These are phyloP conservation scores for Blastobotrys attinorum DNA, from an alignment of 805 yeast species.

Conservation along the genomic window DNA sequence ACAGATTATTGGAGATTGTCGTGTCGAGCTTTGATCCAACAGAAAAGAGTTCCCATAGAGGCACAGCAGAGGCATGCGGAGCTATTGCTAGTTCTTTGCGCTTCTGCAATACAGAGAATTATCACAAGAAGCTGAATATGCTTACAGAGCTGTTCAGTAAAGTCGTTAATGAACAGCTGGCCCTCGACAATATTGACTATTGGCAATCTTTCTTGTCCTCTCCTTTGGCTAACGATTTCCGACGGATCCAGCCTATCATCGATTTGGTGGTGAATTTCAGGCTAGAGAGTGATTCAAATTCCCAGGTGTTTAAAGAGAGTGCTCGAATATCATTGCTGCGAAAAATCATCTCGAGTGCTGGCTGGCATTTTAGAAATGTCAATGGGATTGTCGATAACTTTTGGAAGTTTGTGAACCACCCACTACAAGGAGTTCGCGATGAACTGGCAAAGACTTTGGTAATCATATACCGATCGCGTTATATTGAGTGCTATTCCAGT, in stretches of 20 bases:
- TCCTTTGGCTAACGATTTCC: conserved; percentile 45
- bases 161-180: conserved; percentile 49
- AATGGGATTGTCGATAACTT: conserved; percentile 25
- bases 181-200: conserved; percentile 63
- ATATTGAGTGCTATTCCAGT: conserved; percentile 35
- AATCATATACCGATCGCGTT: conserved; percentile 36
- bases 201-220: conserved; percentile 76
- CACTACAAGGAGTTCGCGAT: conserved; percentile 64
- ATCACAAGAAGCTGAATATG: conserved; percentile 11
- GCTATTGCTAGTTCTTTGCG: conserved; percentile 44
- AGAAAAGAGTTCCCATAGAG: conserved; percentile 72
- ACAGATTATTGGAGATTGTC: conserved; percentile 47
- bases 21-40: conserved; percentile 46
- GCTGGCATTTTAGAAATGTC: conserved; percentile 44
- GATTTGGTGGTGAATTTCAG: conserved; percentile 28
- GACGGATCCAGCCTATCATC: conserved; percentile 49
- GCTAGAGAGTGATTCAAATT: background rate
- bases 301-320: conserved; percentile 49
- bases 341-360: conserved; percentile 40
- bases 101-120: conserved; percentile 10
- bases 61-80: conserved; percentile 59
- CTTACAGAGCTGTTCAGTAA: conserved; percentile 34
- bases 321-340: conserved; percentile 51
- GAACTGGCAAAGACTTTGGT: conserved; percentile 57
- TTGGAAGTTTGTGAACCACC: conserved; percentile 46